Conservation (phyloP, 2,329 filamentous ascomycete genomes). For the Ambrosiella beaveri region DNA sequence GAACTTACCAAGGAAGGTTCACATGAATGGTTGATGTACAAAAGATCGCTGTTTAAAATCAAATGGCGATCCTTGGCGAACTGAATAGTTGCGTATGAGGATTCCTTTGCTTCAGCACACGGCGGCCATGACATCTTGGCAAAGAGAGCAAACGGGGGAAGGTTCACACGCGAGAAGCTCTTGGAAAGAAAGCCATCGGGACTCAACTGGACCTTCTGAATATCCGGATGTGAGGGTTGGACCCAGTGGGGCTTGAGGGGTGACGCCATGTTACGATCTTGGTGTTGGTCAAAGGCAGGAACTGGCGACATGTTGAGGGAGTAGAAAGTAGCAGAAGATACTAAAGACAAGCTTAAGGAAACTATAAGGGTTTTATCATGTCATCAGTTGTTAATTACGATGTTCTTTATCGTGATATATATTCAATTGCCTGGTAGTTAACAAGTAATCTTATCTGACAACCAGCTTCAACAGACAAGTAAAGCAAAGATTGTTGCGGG, state of each 20-base stretch:
- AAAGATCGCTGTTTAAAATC: slow-evolving; percentile 46
- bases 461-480: too few relatives aligned
- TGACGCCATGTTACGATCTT: slow-evolving; percentile 25
- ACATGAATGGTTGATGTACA: slow-evolving; percentile 54
- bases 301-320: neutral
- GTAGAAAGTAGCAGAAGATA: too few relatives aligned
- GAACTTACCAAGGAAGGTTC: slow-evolving; percentile 42
- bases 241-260: slow-evolving; percentile 41
- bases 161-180: slow-evolving; percentile 35
- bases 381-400: too few relatives aligned
- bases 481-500: too few relatives aligned
- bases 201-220: slow-evolving; percentile 39
- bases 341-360: too few relatives aligned
- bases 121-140: slow-evolving; percentile 50
- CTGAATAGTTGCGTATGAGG: slow-evolving; percentile 50
- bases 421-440: too few relatives aligned
- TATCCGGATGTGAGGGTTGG: slow-evolving; percentile 41
- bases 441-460: too few relatives aligned
- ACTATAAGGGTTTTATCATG: too few relatives aligned
- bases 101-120: slow-evolving; percentile 34
- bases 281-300: neutral
- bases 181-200: slow-evolving; percentile 40
- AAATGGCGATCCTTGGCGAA: slow-evolving; percentile 37
- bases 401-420: too few relatives aligned
- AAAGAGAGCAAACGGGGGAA: slow-evolving; percentile 46